Base-by-base conservation (phyloP, 2,329 filamentous ascomycete species). In the Aschersonia sp. region DNA sequence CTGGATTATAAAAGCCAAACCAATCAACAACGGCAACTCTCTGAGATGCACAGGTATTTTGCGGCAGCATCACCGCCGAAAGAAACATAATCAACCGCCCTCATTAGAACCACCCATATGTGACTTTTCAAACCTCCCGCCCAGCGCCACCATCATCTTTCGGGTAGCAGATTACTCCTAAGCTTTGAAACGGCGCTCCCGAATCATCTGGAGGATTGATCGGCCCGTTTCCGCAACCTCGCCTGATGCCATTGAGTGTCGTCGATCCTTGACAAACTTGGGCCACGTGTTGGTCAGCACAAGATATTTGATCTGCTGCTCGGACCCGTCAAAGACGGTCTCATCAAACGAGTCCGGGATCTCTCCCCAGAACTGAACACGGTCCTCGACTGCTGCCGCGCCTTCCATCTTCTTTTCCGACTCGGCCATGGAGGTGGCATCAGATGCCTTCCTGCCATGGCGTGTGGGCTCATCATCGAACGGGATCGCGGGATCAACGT, bases 221-320 rank as follows among this genome's bases (percentile, higher is more conserved):
- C 44, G 43, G 14, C 52, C 50, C 5, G 47, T 42, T 47, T 54
- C 53, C 7, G 48, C 42, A 14, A 43, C 41, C 5, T 52, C 45
- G 11, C 49, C 45, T 6, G 56, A 51, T 29, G 58, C 54, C 22
- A 56, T 46, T 5, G 55, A 61, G 29, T 52, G 50, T 9, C 57
- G 51, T 31, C 60, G 52, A 7, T 70, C 65, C 44, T 60, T 64
- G 41, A 76, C 67, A 54, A 73, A 79, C 57, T 73, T 75, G 32
- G 73, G 72, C 79, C 80, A 84, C 0, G 80, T 83, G 58, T 83
- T 83, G 10, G 78, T 81, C 52, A 82, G 63, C 2, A 84, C 79
- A 7, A 83, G 67, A 50, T 82, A 79, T 60, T 80, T 81, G 62
- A 83, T 73, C 53, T 71, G 72, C 9, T 61, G 59, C 54, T 79